phyloP scores from a whole-genome alignment of 495 filamentous ascomycete genomes.

The Elasticomyces elasticus region DNA sequence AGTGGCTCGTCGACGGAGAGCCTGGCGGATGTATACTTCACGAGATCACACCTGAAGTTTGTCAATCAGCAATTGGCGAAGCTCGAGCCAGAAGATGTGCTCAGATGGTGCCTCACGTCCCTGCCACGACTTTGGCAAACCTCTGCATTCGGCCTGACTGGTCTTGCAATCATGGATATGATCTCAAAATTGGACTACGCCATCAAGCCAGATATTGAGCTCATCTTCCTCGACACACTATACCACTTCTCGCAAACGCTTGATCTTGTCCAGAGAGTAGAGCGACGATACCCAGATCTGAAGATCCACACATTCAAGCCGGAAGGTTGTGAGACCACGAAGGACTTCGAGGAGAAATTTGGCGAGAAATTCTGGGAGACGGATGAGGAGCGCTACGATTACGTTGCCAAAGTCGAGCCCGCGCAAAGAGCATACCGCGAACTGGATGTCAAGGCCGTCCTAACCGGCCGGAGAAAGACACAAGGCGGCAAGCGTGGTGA shows the following conservation, averaged over 20 bases:
- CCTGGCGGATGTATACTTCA: slow-evolving; percentile 72
- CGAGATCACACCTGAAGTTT: slow-evolving; percentile 76
- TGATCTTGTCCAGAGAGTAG: slow-evolving; percentile 67
- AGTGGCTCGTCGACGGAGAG: slow-evolving; percentile 60
- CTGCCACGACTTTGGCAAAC: slow-evolving; percentile 90
- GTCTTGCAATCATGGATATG: slow-evolving; percentile 90
- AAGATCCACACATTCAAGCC: slow-evolving; percentile 86
- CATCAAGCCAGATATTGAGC: slow-evolving; percentile 62
- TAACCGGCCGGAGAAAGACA: slow-evolving; percentile 86
- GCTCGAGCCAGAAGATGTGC: slow-evolving; percentile 74
- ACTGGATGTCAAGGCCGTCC: slow-evolving; percentile 77
- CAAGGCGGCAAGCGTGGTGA: slow-evolving; percentile 89
- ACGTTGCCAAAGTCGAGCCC: slow-evolving; percentile 93
- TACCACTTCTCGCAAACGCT: slow-evolving; percentile 92
- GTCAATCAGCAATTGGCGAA: slow-evolving; percentile 79
- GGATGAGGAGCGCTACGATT: slow-evolving; percentile 87
- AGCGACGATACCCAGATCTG: slow-evolving; percentile 63
- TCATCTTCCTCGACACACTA: slow-evolving; percentile 94
- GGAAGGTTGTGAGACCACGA: slow-evolving; percentile 52
- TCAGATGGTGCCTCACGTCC: slow-evolving; percentile 83
- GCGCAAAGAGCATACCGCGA: slow-evolving; percentile 85
- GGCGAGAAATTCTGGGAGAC: slow-evolving; percentile 78
- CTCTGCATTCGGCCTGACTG: slow-evolving; percentile 93
- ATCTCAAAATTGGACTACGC: slow-evolving; percentile 54
- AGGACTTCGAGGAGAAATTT: slow-evolving; percentile 70